Base-by-base conservation (phyloP, 1,284 basidiomycete species). In the Vanrija sp. region DNA sequence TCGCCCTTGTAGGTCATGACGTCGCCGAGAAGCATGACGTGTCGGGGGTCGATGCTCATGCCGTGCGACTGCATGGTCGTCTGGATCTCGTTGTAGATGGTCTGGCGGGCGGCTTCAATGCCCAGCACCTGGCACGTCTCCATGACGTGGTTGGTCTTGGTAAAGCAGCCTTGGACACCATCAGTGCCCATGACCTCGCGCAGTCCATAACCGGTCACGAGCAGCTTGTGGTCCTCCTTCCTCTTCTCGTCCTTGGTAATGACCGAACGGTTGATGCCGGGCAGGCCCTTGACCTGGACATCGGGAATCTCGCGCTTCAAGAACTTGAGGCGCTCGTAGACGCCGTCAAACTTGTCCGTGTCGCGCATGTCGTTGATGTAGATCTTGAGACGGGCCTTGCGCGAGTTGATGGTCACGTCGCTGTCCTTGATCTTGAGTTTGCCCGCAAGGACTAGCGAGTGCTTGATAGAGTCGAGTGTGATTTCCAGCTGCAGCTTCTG, bases 1-100 rank as follows among this genome's bases (percentile, higher is more conserved):
- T 98, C 95, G 51, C 96, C 96, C 84, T 99, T 99, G 80, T 97
- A 98, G 31, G 86, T 87, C 96, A 99, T 99, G 57, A 98, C 92
- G 74, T 99, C 96, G 45, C 94, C 96, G 12, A 99, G 82, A 47
- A 99, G 79, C 92, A 98, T 98, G 67, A 98, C 91, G 77, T 99
- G 96, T 52, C 96, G 88, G 54, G 95, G 95, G 75, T 99, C 96
- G 67, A 99, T 98, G 57, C 86, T 93, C 89, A 99, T 95, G 65
- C 94, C 93, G 79, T 99, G 96, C 50, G 86, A 88, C 61, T 85
- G 84, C 96, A 99, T 99, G 4, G 93, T 98, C 70, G 89, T 89
- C 73, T 97, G 89, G 66, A 99, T 97, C 76, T 99, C 93, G 69
- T 95, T 89, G 77, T 97, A 88, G 73, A 99, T 96, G 5, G 93